phyloP scores from a whole-genome alignment of 2,329 filamentous ascomycete species.

The Apiospora kogelbergensis region DNA sequence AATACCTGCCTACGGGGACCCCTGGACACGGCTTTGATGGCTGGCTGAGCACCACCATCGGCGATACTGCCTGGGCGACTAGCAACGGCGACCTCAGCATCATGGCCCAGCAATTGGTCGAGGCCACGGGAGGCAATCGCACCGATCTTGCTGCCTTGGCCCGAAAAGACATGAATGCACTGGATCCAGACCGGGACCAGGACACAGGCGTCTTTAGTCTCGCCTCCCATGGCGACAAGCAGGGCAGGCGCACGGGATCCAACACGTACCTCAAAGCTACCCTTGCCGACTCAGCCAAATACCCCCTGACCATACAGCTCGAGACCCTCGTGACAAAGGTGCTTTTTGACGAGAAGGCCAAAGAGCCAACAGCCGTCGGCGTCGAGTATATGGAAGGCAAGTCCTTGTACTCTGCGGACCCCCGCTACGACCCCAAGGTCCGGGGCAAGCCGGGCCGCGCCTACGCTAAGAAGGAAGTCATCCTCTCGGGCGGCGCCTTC shows the following conservation, averaged over 20 bases:
- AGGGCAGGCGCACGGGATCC: conserved; percentile 38
- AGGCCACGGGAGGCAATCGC: conserved; percentile 24
- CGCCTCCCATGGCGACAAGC: conserved; percentile 25
- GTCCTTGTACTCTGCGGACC: conserved; percentile 35
- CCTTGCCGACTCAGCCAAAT: conserved; percentile 43
- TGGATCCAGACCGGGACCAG: conserved; percentile 26
- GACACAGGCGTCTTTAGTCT: conserved; percentile 27
- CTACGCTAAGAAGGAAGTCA: conserved; percentile 42
- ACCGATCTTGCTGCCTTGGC: conserved; percentile 12
- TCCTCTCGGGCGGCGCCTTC: conserved; percentile 48
- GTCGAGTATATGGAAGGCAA: conserved; percentile 29
- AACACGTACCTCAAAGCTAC: conserved; percentile 48
- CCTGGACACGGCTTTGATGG: conserved; percentile 29
- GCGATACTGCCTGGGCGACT: conserved; percentile 23
- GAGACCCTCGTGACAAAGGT: conserved; percentile 29
- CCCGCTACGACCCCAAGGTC: conserved; percentile 29
- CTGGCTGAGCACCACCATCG: conserved; percentile 29
- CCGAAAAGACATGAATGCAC: conserved; percentile 24
- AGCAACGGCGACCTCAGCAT: conserved; percentile 21
- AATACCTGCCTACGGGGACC: conserved; percentile 24
- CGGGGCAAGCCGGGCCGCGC: conserved; percentile 26
- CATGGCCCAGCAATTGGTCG: conserved; percentile 23
- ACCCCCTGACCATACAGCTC: conserved; percentile 40
- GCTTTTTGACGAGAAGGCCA: conserved; percentile 22
- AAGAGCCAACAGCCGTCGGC: conserved; percentile 26